These are phyloP conservation scores for Pseudozyma sp. DNA, from an alignment of 1,284 basidiomycete species.

Conservation along the genomic window DNA sequence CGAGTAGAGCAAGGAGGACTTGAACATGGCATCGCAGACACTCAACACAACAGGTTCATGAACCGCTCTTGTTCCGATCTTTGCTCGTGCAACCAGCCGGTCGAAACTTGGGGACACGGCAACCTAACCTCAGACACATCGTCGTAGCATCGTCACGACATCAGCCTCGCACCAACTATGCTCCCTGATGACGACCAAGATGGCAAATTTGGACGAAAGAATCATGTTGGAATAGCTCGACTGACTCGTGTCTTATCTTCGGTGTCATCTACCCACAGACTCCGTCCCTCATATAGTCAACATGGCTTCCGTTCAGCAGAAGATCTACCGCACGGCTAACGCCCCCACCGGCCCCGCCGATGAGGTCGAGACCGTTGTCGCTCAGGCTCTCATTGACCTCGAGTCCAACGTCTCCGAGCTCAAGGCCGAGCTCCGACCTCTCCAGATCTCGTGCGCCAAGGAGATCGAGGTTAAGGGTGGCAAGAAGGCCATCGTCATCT, in stretches of 20 bases:
- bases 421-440: conserved; percentile 90
- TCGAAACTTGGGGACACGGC: too few species aligned
- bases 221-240: background rate
- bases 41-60: too few species aligned
- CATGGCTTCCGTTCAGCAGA: conserved; percentile 71
- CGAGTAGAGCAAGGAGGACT: too few species aligned
- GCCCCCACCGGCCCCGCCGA: conserved; percentile 86
- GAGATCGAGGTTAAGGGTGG: conserved; percentile 97
- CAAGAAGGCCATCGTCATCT: conserved; percentile 99
- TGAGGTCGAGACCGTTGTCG: conserved; percentile 91
- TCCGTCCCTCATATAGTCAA: conserved; percentile 47
- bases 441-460: conserved; percentile 97
- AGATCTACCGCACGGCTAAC: conserved; percentile 96
- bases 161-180: too few species aligned
- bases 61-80: too few species aligned
- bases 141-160: too few species aligned
- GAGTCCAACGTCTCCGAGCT: conserved; percentile 98
- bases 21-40: too few species aligned
- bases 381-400: conserved; percentile 96
- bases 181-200: conserved; percentile 11
- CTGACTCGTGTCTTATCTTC: conserved; percentile 18
- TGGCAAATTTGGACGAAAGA: background rate
- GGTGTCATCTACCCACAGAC: conserved; percentile 30
- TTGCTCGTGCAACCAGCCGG: too few species aligned
- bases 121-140: too few species aligned